Percentiles rank a stretch among this genome's conserved stretches.
Conservation (phyloP, 257 asterid species). For the Solanum piurae region DNA sequence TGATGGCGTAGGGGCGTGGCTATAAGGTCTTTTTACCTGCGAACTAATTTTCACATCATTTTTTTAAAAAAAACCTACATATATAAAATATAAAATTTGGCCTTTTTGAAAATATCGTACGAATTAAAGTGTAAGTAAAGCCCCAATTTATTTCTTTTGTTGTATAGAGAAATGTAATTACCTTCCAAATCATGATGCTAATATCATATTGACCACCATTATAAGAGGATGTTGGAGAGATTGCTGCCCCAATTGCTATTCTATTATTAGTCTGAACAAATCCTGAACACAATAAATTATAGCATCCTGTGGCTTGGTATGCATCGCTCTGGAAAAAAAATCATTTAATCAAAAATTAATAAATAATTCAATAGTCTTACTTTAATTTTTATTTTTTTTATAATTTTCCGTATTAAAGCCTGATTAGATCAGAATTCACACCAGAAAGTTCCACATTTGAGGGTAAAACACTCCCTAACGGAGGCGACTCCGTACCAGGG, state of each 20-base stretch:
- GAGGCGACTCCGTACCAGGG: too few relatives aligned
- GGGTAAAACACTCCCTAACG: too few relatives aligned
- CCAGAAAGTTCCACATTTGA: too few relatives aligned
- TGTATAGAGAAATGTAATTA: conserved; percentile 8
- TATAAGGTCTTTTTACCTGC: not conserved
- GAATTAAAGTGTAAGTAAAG: too few relatives aligned
- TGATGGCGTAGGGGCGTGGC: not conserved
- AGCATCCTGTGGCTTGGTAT: conserved; percentile 86
- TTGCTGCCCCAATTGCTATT: conserved; percentile 89
- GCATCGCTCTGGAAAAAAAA: conserved; percentile 65
- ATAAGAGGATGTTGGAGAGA: conserved; percentile 75
- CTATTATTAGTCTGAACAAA: conserved; percentile 75
- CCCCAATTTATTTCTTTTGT: too few relatives aligned
- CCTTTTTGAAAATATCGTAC: too few relatives aligned
- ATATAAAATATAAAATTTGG: too few relatives aligned
- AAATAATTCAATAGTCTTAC: not conserved
- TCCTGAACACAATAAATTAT: conserved; percentile 87
- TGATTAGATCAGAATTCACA: too few relatives aligned
- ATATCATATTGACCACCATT: conserved; percentile 81
- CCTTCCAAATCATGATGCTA: conserved; percentile 86
- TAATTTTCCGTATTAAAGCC: too few relatives aligned
- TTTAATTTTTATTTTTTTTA: too few relatives aligned
- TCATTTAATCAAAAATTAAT: not conserved
- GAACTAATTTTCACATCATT: too few relatives aligned
- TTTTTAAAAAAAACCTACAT: too few relatives aligned